Evolutionary conservation across 78 protist species (phyloP), one percentile per base, ranked within the genome.

Genomic region (Dictyostelium purpureum): DNA sequence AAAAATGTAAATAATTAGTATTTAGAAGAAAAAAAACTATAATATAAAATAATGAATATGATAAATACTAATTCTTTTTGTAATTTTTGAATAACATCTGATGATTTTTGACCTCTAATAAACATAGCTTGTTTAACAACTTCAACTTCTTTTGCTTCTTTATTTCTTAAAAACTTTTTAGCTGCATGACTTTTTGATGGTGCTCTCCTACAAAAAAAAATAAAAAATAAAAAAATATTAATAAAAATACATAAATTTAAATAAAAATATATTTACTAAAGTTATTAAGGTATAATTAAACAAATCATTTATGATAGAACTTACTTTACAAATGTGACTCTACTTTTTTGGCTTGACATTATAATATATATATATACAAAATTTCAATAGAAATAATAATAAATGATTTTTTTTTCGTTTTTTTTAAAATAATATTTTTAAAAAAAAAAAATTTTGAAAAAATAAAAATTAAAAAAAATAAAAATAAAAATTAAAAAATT

Each of bases 31-130:
- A 52, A 52, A 52, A 52, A 19, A 21, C 0, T 21, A 52, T 21
- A 52, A 21, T 19, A 52, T 0, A 52, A 52, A 52, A 49, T 9
- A 16, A 49, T 9, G 10, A 49, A 16, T 47, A 11, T 31, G 7
- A 47, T 26, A 65, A 65, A 33, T 79, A 88, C 94, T 43, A 89
- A 66, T 35, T 89, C 94, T 37, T 89, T 89, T 70, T 76, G 56
- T 61, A 89, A 63, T 31, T 67, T 40, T 79, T 47, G 54, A 59
- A 79, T 89, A 73, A 71, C 40, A 57, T 57, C 65, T 61, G 94
- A 89, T 61, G 88, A 38, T 69, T 77, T 66, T 70, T 54, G 56
- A 24, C 94, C 94, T 78, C 94, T 78, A 66, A 89, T 78, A 63
- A 89, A 45, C 94, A 89, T 89, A 33, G 88, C 94, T 33, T 76